Conservation (phyloP, 768 basidiomycete species). For the Tephrocybe sp. region DNA sequence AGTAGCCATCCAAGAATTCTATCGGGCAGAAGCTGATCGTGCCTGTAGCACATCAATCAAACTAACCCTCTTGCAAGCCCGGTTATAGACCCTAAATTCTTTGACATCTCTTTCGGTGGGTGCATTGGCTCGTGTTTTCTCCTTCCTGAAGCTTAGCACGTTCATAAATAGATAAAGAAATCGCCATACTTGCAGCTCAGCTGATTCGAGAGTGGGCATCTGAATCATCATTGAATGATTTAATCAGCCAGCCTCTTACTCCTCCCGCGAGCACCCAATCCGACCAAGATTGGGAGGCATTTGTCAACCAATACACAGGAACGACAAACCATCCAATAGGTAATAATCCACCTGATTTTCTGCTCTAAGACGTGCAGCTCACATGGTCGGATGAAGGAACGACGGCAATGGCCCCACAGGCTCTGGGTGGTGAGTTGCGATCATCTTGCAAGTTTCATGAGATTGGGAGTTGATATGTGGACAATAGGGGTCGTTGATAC, state of each 20-base stretch:
- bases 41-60: slow-evolving; percentile 7
- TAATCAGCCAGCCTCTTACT: background rate
- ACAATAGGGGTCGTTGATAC: slow-evolving; percentile 4
- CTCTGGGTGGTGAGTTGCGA: background rate
- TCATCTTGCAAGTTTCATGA: background rate
- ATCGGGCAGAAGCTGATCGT: background rate
- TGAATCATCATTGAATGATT: background rate
- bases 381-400: background rate
- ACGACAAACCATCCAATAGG: slow-evolving; percentile 1
- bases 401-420: slow-evolving; percentile 5
- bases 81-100: background rate
- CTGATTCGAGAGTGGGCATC: background rate
- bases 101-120: background rate
- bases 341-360: background rate
- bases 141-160: background rate
- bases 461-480: background rate
- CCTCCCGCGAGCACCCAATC: background rate
- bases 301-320: background rate
- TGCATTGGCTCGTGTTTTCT: background rate
- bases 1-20: background rate
- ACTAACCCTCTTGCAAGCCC: background rate
- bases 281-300: background rate
- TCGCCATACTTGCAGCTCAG: background rate
- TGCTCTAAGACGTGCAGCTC: background rate
- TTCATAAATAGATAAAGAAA: background rate